Conservation (phyloP, 2,329 filamentous ascomycete genomes). For the Amauroascus verrucosus region DNA sequence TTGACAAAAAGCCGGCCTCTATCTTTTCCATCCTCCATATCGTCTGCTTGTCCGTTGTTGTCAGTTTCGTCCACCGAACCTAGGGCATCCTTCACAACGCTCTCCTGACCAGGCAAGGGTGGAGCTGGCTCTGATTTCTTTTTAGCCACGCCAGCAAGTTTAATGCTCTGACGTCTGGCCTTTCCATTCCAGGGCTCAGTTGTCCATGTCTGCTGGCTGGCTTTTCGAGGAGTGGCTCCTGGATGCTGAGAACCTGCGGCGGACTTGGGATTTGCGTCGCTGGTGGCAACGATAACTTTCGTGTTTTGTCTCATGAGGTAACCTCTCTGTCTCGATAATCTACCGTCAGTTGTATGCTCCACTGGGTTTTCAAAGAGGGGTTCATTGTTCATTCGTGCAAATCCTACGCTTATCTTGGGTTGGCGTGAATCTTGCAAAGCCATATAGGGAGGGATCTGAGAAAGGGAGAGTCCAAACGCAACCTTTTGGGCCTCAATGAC, state of each 20-base stretch:
- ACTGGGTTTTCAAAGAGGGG: constrained; percentile 22
- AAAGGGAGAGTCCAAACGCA: constrained; percentile 44
- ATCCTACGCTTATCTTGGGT: neutral
- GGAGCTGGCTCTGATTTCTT: constrained; percentile 61
- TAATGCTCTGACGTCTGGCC: constrained; percentile 55
- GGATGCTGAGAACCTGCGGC: constrained; percentile 40
- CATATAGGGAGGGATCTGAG: constrained; percentile 23
- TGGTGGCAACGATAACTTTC: constrained; percentile 88
- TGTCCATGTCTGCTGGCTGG: constrained; percentile 83
- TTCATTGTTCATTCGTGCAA: constrained; percentile 19
- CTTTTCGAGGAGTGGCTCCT: constrained; percentile 63
- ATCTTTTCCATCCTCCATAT: constrained; percentile 69
- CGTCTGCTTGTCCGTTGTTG: constrained; percentile 44
- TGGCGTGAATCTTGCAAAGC: constrained; percentile 2
- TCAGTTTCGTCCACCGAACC: constrained; percentile 56
- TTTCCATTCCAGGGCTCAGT: constrained; percentile 95
- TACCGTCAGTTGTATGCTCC: constrained; percentile 50
- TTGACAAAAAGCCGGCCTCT: constrained; percentile 91
- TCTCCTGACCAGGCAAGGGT: constrained; percentile 78
- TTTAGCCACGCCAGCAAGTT: constrained; percentile 48
- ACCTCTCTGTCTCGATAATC: constrained; percentile 67
- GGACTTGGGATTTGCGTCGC: constrained; percentile 31
- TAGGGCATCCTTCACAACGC: constrained; percentile 55
- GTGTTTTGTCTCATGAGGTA: constrained; percentile 99
- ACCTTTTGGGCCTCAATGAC: constrained; percentile 98